Evolutionary conservation across 225 moss, liverwort and hornwort species (phyloP).

Genomic region (Climacium dendroides): DNA sequence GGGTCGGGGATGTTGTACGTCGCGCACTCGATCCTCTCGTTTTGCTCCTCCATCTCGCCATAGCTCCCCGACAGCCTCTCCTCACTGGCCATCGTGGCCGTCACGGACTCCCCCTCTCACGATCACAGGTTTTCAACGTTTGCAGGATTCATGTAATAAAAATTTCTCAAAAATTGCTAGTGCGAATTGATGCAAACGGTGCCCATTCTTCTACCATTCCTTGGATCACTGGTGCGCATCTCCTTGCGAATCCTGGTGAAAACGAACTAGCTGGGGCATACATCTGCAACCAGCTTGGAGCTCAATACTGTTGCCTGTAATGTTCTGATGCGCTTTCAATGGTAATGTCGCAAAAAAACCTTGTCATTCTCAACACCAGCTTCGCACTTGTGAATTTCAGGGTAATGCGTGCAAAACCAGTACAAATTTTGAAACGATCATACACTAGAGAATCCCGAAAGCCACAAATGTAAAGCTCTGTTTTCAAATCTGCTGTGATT

Average conservation of each 20-base stretch:
- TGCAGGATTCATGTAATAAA: neutral
- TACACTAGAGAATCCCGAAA: neutral
- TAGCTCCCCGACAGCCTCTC: constrained; percentile 49
- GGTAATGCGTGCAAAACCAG: neutral
- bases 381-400: neutral
- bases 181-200: neutral
- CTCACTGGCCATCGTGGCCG: constrained; percentile 6
- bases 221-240: neutral
- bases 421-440: neutral
- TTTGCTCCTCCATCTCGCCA: constrained; percentile 76
- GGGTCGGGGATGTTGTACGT: constrained; percentile 6
- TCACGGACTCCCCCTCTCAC: neutral
- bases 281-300: neutral
- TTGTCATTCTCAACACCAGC: neutral
- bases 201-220: neutral
- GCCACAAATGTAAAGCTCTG: neutral
- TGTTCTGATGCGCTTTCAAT: neutral
- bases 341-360: neutral
- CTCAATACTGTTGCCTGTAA: neutral
- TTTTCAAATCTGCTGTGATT: neutral
- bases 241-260: neutral
- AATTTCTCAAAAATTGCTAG: neutral
- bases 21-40: constrained; percentile 49
- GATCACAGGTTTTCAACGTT: neutral
- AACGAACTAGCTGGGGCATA: neutral